Evolutionary conservation across 2,329 filamentous ascomycete species (phyloP).

Genomic region (Ophiostoma himal-ulmi): DNA sequence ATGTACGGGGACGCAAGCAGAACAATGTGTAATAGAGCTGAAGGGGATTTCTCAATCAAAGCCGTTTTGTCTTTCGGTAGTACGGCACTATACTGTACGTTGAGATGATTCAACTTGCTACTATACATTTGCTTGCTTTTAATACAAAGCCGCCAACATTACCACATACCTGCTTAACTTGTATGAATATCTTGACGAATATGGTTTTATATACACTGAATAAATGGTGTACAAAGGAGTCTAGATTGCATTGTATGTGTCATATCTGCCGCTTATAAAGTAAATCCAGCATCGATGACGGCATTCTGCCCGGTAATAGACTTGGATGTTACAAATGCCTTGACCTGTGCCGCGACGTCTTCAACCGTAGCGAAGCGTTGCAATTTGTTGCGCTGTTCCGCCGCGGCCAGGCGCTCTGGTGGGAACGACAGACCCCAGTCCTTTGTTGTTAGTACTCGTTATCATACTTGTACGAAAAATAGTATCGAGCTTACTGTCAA

Average conservation of each 20-base stretch:
- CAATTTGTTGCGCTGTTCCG: not conserved
- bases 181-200: too few species aligned
- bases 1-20: constrained; percentile 35
- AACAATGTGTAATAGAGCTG: not conserved
- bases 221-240: too few species aligned
- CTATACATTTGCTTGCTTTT: not conserved
- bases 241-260: too few species aligned
- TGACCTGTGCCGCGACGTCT: not conserved
- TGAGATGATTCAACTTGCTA: not conserved
- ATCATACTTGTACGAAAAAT: not conserved
- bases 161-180: too few species aligned
- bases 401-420: not conserved
- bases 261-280: not conserved
- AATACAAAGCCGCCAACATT: too few species aligned
- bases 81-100: not conserved
- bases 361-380: not conserved
- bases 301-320: not conserved
- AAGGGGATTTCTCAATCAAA: not conserved
- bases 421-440: not conserved
- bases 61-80: too few species aligned
- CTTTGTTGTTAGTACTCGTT: not conserved
- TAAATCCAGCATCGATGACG: not conserved
- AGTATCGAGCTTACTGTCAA: not conserved
- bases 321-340: not conserved
- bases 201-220: too few species aligned